phyloP scores from a whole-genome alignment of 2,329 filamentous ascomycete species.

The Pseudocercospora cruenta region DNA sequence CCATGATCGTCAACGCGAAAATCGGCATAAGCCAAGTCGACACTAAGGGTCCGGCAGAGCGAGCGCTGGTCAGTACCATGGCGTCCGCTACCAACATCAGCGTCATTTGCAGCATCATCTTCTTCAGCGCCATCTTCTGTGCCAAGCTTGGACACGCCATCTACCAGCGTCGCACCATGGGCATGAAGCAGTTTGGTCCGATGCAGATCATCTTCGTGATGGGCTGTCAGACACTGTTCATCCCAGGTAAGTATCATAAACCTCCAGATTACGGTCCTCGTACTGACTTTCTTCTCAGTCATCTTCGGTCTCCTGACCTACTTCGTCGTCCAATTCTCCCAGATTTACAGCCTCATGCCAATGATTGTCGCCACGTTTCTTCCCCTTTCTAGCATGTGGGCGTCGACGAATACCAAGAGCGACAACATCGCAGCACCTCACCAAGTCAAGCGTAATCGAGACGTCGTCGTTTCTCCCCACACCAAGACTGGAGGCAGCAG shows the following conservation, averaged over 20 bases:
- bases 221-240: slow-evolving; percentile 67
- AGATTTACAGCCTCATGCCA: slow-evolving; percentile 59
- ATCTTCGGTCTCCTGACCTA: slow-evolving; percentile 65
- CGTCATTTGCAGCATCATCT: slow-evolving; percentile 61
- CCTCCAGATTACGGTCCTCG: slow-evolving; percentile 6
- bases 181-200: slow-evolving; percentile 63
- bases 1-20: slow-evolving; percentile 53
- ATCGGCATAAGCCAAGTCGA: slow-evolving; percentile 31
- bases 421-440: slow-evolving; percentile 32
- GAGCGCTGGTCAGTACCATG: slow-evolving; percentile 43
- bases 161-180: slow-evolving; percentile 57
- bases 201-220: slow-evolving; percentile 71
- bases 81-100: slow-evolving; percentile 54
- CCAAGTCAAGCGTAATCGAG: slow-evolving; percentile 24
- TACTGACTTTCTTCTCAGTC: slow-evolving; percentile 47
- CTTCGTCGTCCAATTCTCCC: slow-evolving; percentile 49
- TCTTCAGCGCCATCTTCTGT: slow-evolving; percentile 65
- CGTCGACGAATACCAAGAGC: slow-evolving; percentile 45
- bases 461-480: slow-evolving; percentile 16
- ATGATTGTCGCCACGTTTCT: slow-evolving; percentile 66
- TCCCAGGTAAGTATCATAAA: slow-evolving; percentile 59
- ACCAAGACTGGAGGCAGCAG: slow-evolving; percentile 20
- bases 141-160: slow-evolving; percentile 64
- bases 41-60: slow-evolving; percentile 18
- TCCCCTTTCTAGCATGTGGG: slow-evolving; percentile 70